phyloP scores from a whole-genome alignment of 768 basidiomycete species.

The Russula ochroleuca region DNA sequence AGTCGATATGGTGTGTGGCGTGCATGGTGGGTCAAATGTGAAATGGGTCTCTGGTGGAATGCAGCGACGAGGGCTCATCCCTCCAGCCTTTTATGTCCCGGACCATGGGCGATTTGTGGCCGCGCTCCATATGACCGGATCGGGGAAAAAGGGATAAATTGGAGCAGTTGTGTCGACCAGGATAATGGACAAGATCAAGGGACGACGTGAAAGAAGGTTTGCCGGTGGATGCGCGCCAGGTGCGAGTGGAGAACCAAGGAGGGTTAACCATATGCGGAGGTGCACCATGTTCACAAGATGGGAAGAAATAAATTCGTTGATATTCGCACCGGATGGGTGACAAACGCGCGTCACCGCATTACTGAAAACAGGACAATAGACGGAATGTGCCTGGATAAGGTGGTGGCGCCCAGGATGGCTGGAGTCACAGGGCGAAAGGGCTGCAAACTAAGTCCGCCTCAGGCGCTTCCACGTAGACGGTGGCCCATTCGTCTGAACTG shows the following conservation, averaged over 20 bases:
- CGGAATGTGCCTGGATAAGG: constrained; percentile 16
- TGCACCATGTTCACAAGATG: constrained; percentile 3
- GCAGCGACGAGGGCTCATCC: constrained; percentile 4
- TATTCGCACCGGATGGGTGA: constrained; percentile 7
- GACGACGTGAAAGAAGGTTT: constrained; percentile 20
- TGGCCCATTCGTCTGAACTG: constrained; percentile 3
- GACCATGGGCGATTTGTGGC: constrained; percentile 23
- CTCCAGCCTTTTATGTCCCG: constrained; percentile 18
- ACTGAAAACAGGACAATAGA: constrained; percentile 10
- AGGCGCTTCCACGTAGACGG: constrained; percentile 17
- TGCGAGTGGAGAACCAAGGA: constrained; percentile 14
- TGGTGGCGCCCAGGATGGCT: constrained; percentile 3
- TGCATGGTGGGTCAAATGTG: neutral
- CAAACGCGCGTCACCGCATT: constrained; percentile 8
- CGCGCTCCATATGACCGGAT: constrained; percentile 15
- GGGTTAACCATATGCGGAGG: constrained; percentile 22
- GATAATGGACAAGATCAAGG: constrained; percentile 22
- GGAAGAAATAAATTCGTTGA: constrained; percentile 11
- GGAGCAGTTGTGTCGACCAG: constrained; percentile 9
- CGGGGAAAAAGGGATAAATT: constrained; percentile 8
- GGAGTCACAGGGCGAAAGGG: constrained; percentile 15
- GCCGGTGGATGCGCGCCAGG: constrained; percentile 6
- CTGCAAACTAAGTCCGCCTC: neutral
- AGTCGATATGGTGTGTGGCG: neutral
- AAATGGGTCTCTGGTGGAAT: constrained; percentile 15